Base-by-base conservation (phyloP, 352 stramenopile species). In the Phytopythium chamaehyphon region DNA sequence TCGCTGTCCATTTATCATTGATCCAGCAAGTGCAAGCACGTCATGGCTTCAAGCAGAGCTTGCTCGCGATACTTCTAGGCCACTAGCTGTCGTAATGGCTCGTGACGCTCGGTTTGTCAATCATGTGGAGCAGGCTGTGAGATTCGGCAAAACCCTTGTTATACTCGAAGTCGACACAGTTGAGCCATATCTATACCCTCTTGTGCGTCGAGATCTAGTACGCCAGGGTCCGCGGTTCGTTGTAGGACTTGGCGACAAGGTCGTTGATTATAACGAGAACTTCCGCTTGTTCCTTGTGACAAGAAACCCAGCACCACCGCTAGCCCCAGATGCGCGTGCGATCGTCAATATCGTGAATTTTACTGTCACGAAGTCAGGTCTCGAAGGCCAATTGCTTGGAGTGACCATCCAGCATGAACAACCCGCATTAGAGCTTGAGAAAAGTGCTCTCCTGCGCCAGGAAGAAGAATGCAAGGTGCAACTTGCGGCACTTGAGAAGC, bases 401-500 rank as follows among this genome's bases (percentile, higher is more conserved):
- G 81, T 97, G 6, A 97, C 93, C 6, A 96, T 98, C 39, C 86
- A 98, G 44, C 77, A 98, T 45, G 94, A 98, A 40, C 85, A 97
- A 40, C 95, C 95, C 0, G 93, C 96, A 55, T 70, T 98, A 0
- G 95, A 98, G 49, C 69, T 92, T 26, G 80, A 96, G 33, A 98
- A 98, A 70, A 93, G 73, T 33, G 84, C 94, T 21, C 73, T 98
- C 33, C 57, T 98, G 18, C 68, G 73, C 14, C 75, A 97, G 66
- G 90, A 98, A 69, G 93, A 98, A 59, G 80, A 95, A n/a, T 97
- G 92, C 62, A 98, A 98, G 62, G 73, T 97, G 24, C 89, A 98
- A 46, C 69, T 98, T 0, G 87, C 91, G 26, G 71, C 76, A 6
- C 73, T 98, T 4, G 95, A 98, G 64, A 97, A 97, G 43, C 73